Evolutionary conservation across 805 yeast genomes (phyloP), one percentile per base, ranked within the genome.

Genomic region (Blastobotrys muscicola): DNA sequence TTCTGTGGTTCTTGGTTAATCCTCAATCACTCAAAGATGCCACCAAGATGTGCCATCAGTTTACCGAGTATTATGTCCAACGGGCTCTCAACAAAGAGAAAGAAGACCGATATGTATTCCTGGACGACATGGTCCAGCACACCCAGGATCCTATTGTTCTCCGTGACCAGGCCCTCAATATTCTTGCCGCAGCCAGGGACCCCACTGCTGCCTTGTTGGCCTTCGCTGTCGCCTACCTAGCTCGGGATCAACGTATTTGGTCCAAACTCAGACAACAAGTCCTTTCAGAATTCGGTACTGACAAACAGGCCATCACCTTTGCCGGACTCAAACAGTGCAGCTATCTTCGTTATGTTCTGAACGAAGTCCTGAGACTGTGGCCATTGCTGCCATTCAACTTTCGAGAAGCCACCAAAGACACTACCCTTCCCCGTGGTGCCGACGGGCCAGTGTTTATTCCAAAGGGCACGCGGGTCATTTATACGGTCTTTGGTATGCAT

Each of bases 161-260:
- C 45, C 63, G 76, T 38, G 75, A 71, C 54, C 77, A 74, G 58
- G 61, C 71, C 34, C 61, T 73, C 55, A 72, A 71, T 53, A 67
- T 74, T 45, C 62, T 74, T 45, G 55, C 72, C 23, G 78, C 78
- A n/a, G 78, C 76, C 30, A 64, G 78, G 50, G 78, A 74, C 50
- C 74, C 78, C 38, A 74, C 78, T 11, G 77, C 78, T 9, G 68
- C 71, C 3, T 59, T 71, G 34, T 64, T 74, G 45, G 66, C 74
- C n/a, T 71, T 67, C 54, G 53, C 66, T 20, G 60, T 71, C 41
- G 69, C 57, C 50, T 72, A 71, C 50, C 61, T 74, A 42, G 68
- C 74, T 10, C 61, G 71, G 44, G 57, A 70, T 50, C 54, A 56
- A 30, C 45, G 52, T 6, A 52, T 57, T 14, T 59, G 49, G 42